Percentiles rank a stretch among this genome's conserved stretches.
phyloP scores from a whole-genome alignment of 441 rosid species.

The Populus trichocarpa region DNA sequence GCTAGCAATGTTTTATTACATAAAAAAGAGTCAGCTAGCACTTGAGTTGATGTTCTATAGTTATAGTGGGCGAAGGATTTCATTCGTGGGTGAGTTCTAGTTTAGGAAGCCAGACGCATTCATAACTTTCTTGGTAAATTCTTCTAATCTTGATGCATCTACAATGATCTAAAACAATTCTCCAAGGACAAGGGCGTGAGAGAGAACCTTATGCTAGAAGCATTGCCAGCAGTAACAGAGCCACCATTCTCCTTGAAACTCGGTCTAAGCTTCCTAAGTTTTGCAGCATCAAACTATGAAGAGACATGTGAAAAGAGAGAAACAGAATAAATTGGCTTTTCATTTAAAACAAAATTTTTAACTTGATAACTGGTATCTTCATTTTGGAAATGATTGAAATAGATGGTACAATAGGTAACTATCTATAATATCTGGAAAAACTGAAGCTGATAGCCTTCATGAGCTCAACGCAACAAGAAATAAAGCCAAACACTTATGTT shows the following conservation, averaged over 20 bases:
- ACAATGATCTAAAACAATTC: neutral
- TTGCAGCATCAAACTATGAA: constrained; percentile 76
- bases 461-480: neutral
- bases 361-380: neutral
- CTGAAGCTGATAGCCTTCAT: neutral
- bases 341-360: neutral
- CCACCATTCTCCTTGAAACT: constrained; percentile 87
- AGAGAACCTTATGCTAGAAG: constrained; percentile 81
- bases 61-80: neutral
- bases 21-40: neutral
- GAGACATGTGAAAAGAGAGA: neutral
- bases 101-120: neutral
- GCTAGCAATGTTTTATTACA: neutral
- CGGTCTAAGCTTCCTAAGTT: constrained; percentile 79
- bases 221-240: constrained; percentile 96
- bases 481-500: neutral
- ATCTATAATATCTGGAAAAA: neutral
- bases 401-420: neutral
- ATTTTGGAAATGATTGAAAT: neutral
- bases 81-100: neutral
- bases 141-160: neutral
- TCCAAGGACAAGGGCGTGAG: neutral
- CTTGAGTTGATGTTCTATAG: neutral
- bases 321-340: neutral
- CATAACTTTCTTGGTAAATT: neutral